Evolutionary conservation across 1,284 basidiomycete species (phyloP).

Genomic region (Moesziomyces sp.): DNA sequence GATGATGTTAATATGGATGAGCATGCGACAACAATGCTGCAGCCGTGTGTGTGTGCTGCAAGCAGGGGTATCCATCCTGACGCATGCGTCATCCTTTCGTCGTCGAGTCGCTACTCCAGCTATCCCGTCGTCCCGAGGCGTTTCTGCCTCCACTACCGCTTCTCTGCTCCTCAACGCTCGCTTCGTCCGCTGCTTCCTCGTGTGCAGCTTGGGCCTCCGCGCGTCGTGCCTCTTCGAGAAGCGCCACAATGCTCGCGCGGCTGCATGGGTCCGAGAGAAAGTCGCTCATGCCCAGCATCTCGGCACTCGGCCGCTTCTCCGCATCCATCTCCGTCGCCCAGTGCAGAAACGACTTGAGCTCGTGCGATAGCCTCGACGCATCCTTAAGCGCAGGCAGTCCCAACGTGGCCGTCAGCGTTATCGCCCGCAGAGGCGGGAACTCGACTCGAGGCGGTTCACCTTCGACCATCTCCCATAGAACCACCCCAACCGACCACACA

Average conservation of each 20-base stretch:
- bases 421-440: conserved; percentile 56
- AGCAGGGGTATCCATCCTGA: background rate
- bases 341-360: conserved; percentile 57
- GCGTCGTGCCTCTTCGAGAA: conserved; percentile 34
- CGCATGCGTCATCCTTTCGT: conserved; percentile 30
- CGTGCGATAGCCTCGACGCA: conserved; percentile 36
- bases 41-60: background rate
- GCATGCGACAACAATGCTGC: background rate
- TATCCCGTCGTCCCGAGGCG: conserved; percentile 20
- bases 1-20: no score
- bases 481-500: conserved; percentile 58
- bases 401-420: conserved; percentile 56
- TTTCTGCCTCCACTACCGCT: background rate
- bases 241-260: conserved; percentile 29
- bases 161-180: background rate
- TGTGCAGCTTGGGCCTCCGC: conserved; percentile 29
- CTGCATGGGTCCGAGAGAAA: conserved; percentile 48
- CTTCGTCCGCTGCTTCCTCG: conserved; percentile 8
- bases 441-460: conserved; percentile 61
- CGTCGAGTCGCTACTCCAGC: conserved; percentile 52
- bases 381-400: conserved; percentile 50
- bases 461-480: conserved; percentile 61
- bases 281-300: conserved; percentile 52
- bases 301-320: conserved; percentile 52
- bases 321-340: conserved; percentile 58